These are phyloP conservation scores for Dictyostelium discoideum DNA, from an alignment of 78 protist species.

Conservation along the genomic window DNA sequence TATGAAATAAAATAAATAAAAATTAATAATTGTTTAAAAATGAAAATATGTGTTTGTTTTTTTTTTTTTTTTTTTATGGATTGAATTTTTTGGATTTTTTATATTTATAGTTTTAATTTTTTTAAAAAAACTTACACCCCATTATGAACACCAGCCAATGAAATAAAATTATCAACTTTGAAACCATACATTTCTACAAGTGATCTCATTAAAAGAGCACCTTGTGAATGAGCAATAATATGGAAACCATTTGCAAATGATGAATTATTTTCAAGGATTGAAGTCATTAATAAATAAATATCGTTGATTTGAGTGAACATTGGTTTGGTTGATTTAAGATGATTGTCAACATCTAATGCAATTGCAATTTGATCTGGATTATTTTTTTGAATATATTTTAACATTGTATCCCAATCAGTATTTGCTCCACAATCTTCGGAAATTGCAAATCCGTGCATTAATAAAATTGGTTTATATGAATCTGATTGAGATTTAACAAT, in stretches of 20 bases:
- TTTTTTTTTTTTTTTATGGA: no score
- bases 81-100: no score
- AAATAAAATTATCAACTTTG: conserved; percentile 24
- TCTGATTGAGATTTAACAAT: not conserved
- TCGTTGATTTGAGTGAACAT: conserved; percentile 28
- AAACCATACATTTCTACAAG: conserved; percentile 41
- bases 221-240: conserved; percentile 64
- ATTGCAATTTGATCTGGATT: conserved; percentile 44
- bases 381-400: conserved; percentile 5
- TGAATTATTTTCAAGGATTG: not conserved
- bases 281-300: conserved; percentile 1
- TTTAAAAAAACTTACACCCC: conserved; percentile 38
- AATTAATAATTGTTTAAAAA: no score
- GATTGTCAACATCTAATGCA: conserved; percentile 41
- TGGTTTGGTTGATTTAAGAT: conserved; percentile 18
- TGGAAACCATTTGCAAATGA: conserved; percentile 38
- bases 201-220: conserved; percentile 30
- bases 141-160: conserved; percentile 63
- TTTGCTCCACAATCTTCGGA: not conserved
- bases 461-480: not conserved
- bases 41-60: not conserved
- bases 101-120: not conserved
- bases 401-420: not conserved
- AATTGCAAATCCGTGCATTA: conserved; percentile 31
- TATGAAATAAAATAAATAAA: not conserved